Conservation (phyloP, 208 protist species). For the Trichomonas gallinae region DNA sequence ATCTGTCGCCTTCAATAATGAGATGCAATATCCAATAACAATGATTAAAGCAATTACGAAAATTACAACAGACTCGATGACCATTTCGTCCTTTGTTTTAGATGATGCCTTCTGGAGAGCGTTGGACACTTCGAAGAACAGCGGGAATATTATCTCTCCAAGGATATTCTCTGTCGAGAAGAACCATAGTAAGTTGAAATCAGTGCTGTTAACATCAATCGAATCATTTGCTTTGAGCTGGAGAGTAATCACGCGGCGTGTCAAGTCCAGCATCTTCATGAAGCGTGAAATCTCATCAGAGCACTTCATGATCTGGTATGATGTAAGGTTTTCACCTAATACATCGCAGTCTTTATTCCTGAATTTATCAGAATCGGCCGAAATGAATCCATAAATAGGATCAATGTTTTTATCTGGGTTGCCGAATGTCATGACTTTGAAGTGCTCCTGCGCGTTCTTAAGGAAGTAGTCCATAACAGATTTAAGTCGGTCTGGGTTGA, state of each 20-base stretch:
- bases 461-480: no score
- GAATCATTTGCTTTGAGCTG: not conserved
- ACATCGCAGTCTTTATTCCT: not conserved
- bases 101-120: not conserved
- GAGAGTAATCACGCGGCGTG: not conserved
- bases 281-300: not conserved
- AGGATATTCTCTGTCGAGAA: not conserved
- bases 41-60: not conserved
- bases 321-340: not conserved
- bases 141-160: not conserved
- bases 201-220: not conserved
- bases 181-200: not conserved
- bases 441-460: not conserved
- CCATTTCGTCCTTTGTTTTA: not conserved
- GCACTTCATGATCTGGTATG: not conserved
- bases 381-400: not conserved
- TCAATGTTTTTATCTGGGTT: not conserved
- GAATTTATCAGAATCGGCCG: not conserved
- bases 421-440: not conserved
- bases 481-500: no score
- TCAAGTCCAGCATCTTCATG: not conserved
- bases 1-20: not conserved
- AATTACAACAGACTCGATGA: not conserved
- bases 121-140: not conserved
- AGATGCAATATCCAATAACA: not conserved